These are phyloP conservation scores for Arachnopeziza araneosa DNA, from an alignment of 2,329 filamentous ascomycete genomes.

Conservation along the genomic window DNA sequence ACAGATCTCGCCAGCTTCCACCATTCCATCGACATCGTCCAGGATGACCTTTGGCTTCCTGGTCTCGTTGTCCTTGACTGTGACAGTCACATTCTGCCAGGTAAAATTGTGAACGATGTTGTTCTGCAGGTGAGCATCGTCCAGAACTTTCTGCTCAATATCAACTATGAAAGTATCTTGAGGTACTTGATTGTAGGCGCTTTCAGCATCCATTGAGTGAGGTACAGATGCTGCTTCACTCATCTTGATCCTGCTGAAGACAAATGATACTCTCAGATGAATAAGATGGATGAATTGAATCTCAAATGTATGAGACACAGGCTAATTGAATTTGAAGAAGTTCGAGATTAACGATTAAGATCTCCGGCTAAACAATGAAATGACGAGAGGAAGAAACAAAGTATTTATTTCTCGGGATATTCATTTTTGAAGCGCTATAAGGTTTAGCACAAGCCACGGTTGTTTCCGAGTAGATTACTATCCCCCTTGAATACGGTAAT, in stretches of 20 bases:
- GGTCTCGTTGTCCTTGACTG: constrained; percentile 64
- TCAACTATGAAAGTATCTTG: constrained; percentile 17
- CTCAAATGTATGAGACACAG: too few species aligned
- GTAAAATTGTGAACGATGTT: constrained; percentile 56
- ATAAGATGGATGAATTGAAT: neutral
- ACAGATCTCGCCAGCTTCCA: constrained; percentile 63
- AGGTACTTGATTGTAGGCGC: neutral
- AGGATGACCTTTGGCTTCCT: constrained; percentile 60
- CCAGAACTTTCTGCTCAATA: constrained; percentile 23
- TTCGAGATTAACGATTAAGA: too few species aligned
- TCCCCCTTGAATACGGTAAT: too few species aligned
- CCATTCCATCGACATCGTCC: constrained; percentile 54
- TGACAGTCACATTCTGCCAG: constrained; percentile 64
- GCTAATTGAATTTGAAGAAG: too few species aligned
- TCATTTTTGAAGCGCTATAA: too few species aligned
- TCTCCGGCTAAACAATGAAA: too few species aligned
- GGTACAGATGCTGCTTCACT: neutral
- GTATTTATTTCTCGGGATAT: too few species aligned
- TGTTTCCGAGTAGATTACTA: too few species aligned
- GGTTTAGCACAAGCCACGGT: too few species aligned
- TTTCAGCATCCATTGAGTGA: neutral
- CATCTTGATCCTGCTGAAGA: neutral
- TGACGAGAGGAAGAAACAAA: too few species aligned
- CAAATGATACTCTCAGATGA: neutral
- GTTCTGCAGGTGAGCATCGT: constrained; percentile 49